Conservation (phyloP, 208 protist species). For the Crithidia thermophila region DNA sequence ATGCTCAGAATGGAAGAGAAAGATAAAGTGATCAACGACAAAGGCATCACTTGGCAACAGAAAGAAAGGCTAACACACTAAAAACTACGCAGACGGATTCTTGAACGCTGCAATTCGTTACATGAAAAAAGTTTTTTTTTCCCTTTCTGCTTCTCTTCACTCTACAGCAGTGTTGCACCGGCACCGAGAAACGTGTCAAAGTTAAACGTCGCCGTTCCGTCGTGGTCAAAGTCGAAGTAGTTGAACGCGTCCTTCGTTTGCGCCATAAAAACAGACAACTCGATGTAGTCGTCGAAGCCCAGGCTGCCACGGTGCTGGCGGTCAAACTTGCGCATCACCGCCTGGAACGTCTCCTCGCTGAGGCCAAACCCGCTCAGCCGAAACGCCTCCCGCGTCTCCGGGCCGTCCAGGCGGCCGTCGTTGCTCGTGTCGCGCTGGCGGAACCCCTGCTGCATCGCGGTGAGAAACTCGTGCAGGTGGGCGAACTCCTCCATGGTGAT, state of each 20-base stretch:
- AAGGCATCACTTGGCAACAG: neutral
- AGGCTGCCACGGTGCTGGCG: constrained; percentile 58
- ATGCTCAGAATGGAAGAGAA: too few relatives aligned
- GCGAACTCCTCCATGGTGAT: constrained; percentile 75
- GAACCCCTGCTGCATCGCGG: constrained; percentile 59
- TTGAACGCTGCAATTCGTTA: too few relatives aligned
- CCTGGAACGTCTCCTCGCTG: constrained; percentile 62
- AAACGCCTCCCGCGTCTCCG: constrained; percentile 57
- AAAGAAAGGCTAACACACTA: too few relatives aligned
- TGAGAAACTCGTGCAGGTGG: constrained; percentile 68
- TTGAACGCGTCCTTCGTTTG: constrained; percentile 50
- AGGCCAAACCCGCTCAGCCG: constrained; percentile 44
- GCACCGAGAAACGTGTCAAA: constrained; percentile 61
- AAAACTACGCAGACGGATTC: too few relatives aligned
- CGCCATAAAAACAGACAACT: constrained; percentile 73
- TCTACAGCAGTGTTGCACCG: constrained; percentile 39
- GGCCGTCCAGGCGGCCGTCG: constrained; percentile 49
- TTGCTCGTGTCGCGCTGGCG: constrained; percentile 42
- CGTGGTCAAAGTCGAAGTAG: constrained; percentile 54
- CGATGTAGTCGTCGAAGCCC: constrained; percentile 78
- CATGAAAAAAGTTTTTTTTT: too few relatives aligned
- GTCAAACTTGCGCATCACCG: constrained; percentile 78
- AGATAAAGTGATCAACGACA: too few relatives aligned
- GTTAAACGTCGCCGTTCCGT: constrained; percentile 52
- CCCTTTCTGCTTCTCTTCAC: neutral